A percentile compares a stretch with the other conserved stretches of the same genome.
Conservation (phyloP, 1,284 basidiomycete genomes). For the Pseudomicrostroma phylloplanum region DNA sequence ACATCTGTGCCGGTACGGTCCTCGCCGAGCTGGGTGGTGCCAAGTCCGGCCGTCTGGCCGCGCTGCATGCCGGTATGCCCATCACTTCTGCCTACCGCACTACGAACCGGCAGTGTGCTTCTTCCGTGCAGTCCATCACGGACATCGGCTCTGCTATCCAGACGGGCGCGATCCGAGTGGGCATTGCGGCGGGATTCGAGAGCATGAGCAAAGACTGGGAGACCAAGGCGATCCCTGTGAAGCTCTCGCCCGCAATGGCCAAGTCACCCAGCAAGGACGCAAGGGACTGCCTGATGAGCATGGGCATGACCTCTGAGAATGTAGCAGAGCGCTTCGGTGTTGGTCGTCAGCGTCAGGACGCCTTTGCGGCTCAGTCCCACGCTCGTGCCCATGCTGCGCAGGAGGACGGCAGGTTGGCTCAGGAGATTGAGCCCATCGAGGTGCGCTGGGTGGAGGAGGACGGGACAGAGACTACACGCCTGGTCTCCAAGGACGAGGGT, state of each 20-base stretch:
- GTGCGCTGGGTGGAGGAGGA: conserved; percentile 39
- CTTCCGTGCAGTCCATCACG: conserved; percentile 49
- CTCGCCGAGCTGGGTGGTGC: conserved; percentile 53
- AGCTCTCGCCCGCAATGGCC: conserved; percentile 45
- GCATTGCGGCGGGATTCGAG: conserved; percentile 46
- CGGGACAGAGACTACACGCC: conserved; percentile 35
- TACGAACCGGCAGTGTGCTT: conserved; percentile 52
- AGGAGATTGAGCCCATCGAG: conserved; percentile 44
- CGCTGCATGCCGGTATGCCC: conserved; percentile 49
- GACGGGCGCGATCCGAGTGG: conserved; percentile 37
- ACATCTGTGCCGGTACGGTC: conserved; percentile 51
- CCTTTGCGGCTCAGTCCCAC: conserved; percentile 40
- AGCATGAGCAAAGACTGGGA: conserved; percentile 48
- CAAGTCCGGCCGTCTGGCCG: conserved; percentile 50
- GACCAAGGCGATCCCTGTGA: conserved; percentile 46
- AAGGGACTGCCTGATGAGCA: conserved; percentile 48
- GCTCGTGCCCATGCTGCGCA: conserved; percentile 35
- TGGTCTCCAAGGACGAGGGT: conserved; percentile 45
- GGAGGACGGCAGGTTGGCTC: conserved; percentile 32
- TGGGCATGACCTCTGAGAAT: conserved; percentile 45
- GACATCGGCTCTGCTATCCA: conserved; percentile 51
- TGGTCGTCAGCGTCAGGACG: conserved; percentile 33
- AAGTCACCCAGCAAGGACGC: conserved; percentile 39
- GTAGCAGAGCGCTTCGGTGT: conserved; percentile 42
- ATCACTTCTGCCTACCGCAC: conserved; percentile 31